These are phyloP conservation scores for Oryza coarctata DNA, from an alignment of 176 grass and related monocot genomes.

Conservation along the genomic window DNA sequence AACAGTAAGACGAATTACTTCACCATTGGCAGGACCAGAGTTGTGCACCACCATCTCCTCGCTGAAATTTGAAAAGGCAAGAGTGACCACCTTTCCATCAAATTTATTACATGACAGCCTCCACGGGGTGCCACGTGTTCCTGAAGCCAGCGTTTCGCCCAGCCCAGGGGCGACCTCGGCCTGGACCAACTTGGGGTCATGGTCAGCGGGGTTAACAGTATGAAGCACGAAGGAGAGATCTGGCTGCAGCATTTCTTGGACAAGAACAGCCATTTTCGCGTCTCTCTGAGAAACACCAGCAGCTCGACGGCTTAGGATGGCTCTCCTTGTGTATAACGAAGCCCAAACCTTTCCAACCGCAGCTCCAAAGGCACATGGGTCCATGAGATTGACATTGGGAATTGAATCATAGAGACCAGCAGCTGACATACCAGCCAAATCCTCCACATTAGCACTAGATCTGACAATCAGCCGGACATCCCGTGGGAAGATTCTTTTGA, in stretches of 20 bases:
- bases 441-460: constrained; percentile 95
- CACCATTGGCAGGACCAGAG: constrained; percentile 67
- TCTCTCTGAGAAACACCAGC: constrained; percentile 77
- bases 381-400: constrained; percentile 73
- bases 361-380: constrained; percentile 55
- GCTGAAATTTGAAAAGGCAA: constrained; percentile 96
- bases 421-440: constrained; percentile 96
- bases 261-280: constrained; percentile 84
- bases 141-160: constrained; percentile 87
- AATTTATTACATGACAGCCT: constrained; percentile 78
- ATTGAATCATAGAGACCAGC: constrained; percentile 93
- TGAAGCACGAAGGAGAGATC: constrained; percentile 94
- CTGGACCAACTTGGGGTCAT: constrained; percentile 64
- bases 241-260: constrained; percentile 85
- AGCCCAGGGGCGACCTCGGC: constrained; percentile 82
- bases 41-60: constrained; percentile 65
- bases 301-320: constrained; percentile 74
- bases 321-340: constrained; percentile 88
- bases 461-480: constrained; percentile 74
- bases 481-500: constrained; percentile 51
- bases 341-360: constrained; percentile 75
- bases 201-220: constrained; percentile 67
- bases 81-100: constrained; percentile 56
- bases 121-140: constrained; percentile 93
- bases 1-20: constrained; percentile 57